phyloP scores from a whole-genome alignment of 225 moss, liverwort and hornwort genomes.

The Takakia lepidozioides region DNA sequence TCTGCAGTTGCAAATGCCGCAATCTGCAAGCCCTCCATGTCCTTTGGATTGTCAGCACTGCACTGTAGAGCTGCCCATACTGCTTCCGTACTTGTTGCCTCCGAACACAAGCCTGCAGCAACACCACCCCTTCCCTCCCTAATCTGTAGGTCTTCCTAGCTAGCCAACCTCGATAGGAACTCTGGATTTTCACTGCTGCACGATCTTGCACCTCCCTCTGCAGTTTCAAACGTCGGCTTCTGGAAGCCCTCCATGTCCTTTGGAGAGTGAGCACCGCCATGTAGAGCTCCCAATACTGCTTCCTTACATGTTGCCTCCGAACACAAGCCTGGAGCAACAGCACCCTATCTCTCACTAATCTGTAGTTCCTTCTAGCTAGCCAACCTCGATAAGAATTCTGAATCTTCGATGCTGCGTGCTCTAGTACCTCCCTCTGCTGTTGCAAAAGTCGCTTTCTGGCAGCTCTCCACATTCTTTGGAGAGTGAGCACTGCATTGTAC shows the following conservation, averaged over 20 bases:
- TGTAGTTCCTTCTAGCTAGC: slow-evolving; percentile 10
- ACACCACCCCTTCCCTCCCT: slow-evolving; percentile 7
- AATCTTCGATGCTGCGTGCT: slow-evolving; percentile 19
- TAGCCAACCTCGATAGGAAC: slow-evolving; percentile 13
- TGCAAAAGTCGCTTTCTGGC: slow-evolving; percentile 5
- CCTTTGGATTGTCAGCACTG: slow-evolving; percentile 20
- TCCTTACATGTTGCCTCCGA: slow-evolving; percentile 16
- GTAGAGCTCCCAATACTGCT: slow-evolving; percentile 13
- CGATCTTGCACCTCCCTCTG: background rate
- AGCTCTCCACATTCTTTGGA: slow-evolving; percentile 26
- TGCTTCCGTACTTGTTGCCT: slow-evolving; percentile 19
- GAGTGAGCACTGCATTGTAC: slow-evolving; percentile 8
- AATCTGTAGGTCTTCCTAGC: slow-evolving; percentile 6
- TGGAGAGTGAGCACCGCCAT: slow-evolving; percentile 15
- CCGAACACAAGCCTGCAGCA: slow-evolving; percentile 36
- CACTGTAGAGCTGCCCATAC: slow-evolving; percentile 9
- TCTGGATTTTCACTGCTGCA: slow-evolving; percentile 22
- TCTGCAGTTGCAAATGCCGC: background rate
- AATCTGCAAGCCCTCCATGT: slow-evolving; percentile 14
- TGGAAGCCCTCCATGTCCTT: slow-evolving; percentile 19
- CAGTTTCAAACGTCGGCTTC: slow-evolving; percentile 5
- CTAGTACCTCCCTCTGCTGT: slow-evolving; percentile 1
- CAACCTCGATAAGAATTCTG: slow-evolving; percentile 23
- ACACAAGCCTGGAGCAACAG: slow-evolving; percentile 25
- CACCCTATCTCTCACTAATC: slow-evolving; percentile 10